phyloP scores from a whole-genome alignment of 1,139 yeast species.

The Taiozyma onychis region DNA sequence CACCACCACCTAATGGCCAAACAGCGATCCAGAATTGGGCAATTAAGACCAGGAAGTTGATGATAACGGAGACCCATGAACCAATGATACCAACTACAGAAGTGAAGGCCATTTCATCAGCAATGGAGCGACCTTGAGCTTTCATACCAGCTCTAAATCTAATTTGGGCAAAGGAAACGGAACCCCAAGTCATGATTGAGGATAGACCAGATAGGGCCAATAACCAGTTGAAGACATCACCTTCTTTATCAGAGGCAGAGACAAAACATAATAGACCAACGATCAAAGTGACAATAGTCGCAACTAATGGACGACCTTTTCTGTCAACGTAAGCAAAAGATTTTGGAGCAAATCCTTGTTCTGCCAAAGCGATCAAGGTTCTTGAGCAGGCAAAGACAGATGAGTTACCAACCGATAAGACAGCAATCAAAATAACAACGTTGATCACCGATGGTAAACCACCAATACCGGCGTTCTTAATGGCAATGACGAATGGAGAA shows the following conservation, averaged over 20 bases:
- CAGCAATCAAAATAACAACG: conserved; percentile 60
- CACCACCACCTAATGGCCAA: conserved; percentile 53
- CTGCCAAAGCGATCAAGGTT: conserved; percentile 73
- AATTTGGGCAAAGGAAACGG: conserved; percentile 55
- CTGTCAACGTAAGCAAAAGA: conserved; percentile 68
- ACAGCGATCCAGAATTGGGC: conserved; percentile 68
- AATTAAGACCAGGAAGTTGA: conserved; percentile 44
- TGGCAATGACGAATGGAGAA: conserved; percentile 66
- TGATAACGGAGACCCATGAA: conserved; percentile 42
- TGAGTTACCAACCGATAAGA: conserved; percentile 61
- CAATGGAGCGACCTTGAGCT: conserved; percentile 46
- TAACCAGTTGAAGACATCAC: conserved; percentile 60
- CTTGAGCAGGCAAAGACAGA: conserved; percentile 69
- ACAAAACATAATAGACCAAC: conserved; percentile 56
- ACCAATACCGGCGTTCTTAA: conserved; percentile 48
- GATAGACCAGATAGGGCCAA: conserved; percentile 64
- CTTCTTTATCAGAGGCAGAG: conserved; percentile 51
- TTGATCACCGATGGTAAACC: conserved; percentile 65
- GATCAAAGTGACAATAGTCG: conserved; percentile 41
- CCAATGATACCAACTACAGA: conserved; percentile 55
- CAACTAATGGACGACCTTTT: conserved; percentile 65
- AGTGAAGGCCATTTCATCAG: conserved; percentile 47
- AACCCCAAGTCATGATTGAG: conserved; percentile 62
- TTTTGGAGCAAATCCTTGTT: conserved; percentile 69
- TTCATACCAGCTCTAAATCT: conserved; percentile 61